Conservation (phyloP, 768 basidiomycete species). For the Pisolithus microcarpus region DNA sequence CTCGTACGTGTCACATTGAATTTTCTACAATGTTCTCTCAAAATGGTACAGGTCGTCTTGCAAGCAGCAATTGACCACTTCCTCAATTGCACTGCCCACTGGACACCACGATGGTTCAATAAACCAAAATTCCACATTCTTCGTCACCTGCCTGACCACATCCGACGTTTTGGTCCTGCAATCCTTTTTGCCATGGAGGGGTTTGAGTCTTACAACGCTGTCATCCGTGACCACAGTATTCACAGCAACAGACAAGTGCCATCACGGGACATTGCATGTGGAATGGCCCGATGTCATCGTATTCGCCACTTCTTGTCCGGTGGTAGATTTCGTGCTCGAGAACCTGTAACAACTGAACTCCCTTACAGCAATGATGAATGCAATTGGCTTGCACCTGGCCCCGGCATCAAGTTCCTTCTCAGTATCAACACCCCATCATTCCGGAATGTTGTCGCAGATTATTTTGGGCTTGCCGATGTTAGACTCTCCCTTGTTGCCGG, state of each 20-base stretch:
- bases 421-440: no score
- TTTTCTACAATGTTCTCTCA: not conserved
- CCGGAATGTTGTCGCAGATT: no score
- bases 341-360: no score
- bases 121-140: slow-evolving; percentile 41
- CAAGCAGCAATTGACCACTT: slow-evolving; percentile 29
- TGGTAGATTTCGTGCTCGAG: slow-evolving; percentile 3
- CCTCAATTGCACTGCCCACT: slow-evolving; percentile 23
- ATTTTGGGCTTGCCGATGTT: no score
- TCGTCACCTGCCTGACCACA: slow-evolving; percentile 30
- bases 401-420: no score
- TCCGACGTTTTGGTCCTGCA: slow-evolving; percentile 29
- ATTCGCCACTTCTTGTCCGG: slow-evolving; percentile 22
- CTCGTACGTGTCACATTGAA: slow-evolving; percentile 19
- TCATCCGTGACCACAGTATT: slow-evolving; percentile 27
- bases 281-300: slow-evolving; percentile 21
- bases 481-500: no score
- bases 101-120: slow-evolving; percentile 31
- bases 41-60: slow-evolving; percentile 14
- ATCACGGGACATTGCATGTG: slow-evolving; percentile 24
- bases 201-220: slow-evolving; percentile 36
- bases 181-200: slow-evolving; percentile 38
- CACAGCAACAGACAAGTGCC: slow-evolving; percentile 31
- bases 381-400: no score
- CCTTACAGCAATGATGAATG: no score